Evolutionary conservation across 2,329 filamentous ascomycete species (phyloP), one percentile per base, ranked within the genome.

Genomic region (Metarhizium guizhouense): DNA sequence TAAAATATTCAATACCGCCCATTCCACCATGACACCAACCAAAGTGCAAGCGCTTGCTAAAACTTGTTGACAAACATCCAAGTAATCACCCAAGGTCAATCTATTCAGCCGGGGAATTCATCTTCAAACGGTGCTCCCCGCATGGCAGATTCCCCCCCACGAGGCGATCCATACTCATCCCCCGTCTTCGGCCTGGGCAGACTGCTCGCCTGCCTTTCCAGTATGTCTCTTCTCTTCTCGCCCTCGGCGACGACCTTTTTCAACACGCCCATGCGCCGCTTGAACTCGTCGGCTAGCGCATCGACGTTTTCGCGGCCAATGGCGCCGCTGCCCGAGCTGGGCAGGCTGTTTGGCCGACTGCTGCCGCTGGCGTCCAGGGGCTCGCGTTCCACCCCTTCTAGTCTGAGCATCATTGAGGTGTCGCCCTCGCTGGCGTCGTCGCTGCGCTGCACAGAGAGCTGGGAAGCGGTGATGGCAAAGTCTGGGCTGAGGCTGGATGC

Each of bases 401-500:
- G 62, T 20, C 67, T 67, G 45, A 73, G 65, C 61, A 70, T 67
- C 36, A 66, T 62, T 54, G 57, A 61, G 32, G 58, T 60, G 16
- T 52, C 64, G 53, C 20, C 25, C 45, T 60, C 60, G 64, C 61
- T 56, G 52, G 65, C 60, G 40, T 62, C 62, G 25, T 65, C 67
- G 40, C 69, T 71, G 53, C 72, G 73, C 51, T 71, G 75, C 20
- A 71, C 70, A 14, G 65, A 61, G 47, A 83, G 64, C 53, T 68
- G 70, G 14, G 77, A 71, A 48, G 70, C 71, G 1, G 76, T 76
- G 48, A 83, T 74, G 50, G 83, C 81, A 85, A 93, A 97, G 52
- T 86, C 81, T 0, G 85, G 74, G 8, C 83, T 87, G 13, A 96
- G 73, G 59, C 86, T 91, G 47, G 87, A 83, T 1, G 88, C 87